Evolutionary conservation across 495 filamentous ascomycete species (phyloP), one percentile per base, ranked within the genome.

Genomic region (Penicillium robsamsonii): DNA sequence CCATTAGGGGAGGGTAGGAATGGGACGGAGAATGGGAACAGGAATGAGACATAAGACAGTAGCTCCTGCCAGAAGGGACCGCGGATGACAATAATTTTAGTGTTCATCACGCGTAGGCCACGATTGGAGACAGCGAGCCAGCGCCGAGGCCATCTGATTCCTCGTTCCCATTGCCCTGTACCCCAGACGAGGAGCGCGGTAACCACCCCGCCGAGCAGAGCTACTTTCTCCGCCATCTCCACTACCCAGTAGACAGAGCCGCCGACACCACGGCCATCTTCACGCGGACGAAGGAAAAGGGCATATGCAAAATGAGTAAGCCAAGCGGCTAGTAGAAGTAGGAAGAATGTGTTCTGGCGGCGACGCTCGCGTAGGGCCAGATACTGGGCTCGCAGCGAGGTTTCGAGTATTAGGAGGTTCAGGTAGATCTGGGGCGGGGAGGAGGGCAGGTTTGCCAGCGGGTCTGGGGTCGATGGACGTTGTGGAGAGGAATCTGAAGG

Each of bases 401-500:
- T 91, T 72, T 99, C 94, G 67, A 99, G 87, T 63, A 99, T 93
- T 50, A 99, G 79, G 37, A 99, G 88, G 70, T 99, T 99, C 62
- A 97, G 83, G 76, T 97, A 99, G 64, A 97, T 96, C 75, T 97
- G 95, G n/a, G 90, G 90, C 68, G 89, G 93, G 29, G 92, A 91
- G 57, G 88, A 93, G 11, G 94, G 93, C 29, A 95, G 83, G 40
- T 85, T 82, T 53, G 87, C 86, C 46, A 91, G 79, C 38, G 92
- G 92, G 70, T 96, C 89, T 62, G 71, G 81, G 57, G 70, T 81
- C 71, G 73, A 66, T 55, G 67, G 63, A 49, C 71, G 70, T 53
- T 71, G 64, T 45, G 75, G 50, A 60, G 75, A 66, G 46, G 72
- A 68, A 5, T 61, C 60, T 37, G 71, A 56, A 65, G 72, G 62